A percentile compares a stretch with the other conserved stretches of the same genome.
Evolutionary conservation across 2,329 filamentous ascomycete genomes (phyloP).

Genomic region (Fusarium chuoi): DNA sequence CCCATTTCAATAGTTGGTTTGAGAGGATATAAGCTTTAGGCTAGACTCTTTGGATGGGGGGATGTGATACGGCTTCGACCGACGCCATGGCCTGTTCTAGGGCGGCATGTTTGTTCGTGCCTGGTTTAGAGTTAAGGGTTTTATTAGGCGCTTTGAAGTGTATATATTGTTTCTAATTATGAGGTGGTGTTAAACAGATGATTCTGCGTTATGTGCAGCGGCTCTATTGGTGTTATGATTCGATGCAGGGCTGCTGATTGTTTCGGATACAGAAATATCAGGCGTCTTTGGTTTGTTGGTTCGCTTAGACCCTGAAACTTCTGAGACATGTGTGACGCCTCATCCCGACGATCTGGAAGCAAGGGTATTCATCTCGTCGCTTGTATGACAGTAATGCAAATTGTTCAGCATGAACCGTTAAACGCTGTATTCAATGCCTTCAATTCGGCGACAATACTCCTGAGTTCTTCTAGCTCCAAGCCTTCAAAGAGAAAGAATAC

Average conservation of each 20-base stretch:
- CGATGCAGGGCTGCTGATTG: not conserved
- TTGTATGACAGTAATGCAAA: not conserved
- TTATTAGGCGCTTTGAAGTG: not conserved
- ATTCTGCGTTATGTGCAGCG: not conserved
- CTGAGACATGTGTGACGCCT: not conserved
- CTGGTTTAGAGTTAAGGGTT: not conserved
- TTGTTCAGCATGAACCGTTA: not conserved
- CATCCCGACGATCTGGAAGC: not conserved
- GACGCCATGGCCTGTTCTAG: conserved; percentile 10
- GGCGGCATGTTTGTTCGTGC: not conserved
- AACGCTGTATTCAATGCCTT: not conserved
- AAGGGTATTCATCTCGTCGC: not conserved
- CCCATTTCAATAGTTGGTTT: conserved; percentile 1
- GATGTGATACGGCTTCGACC: conserved; percentile 26
- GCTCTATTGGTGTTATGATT: not conserved
- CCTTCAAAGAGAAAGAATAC: not conserved
- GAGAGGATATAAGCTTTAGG: conserved; percentile 27
- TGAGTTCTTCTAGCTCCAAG: not conserved
- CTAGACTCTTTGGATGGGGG: not conserved
- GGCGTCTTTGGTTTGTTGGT: not conserved
- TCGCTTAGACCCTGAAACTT: not conserved
- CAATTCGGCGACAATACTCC: not conserved
- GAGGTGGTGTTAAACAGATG: not conserved
- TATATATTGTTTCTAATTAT: not conserved
- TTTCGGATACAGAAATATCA: not conserved